Conservation (phyloP, 176 grass and related monocot species). For the Carex parvula region DNA sequence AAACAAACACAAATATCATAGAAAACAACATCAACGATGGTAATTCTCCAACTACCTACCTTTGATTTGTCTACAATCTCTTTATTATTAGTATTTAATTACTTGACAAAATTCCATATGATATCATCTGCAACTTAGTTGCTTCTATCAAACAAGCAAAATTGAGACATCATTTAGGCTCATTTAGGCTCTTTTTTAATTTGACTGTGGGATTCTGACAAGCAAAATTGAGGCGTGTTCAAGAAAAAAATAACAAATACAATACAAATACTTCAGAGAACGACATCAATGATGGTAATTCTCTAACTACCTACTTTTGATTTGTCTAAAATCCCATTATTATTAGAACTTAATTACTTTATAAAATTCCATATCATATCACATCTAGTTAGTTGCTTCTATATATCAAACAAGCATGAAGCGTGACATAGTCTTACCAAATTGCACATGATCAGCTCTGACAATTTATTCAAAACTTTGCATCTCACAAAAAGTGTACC, state of each 20-base stretch:
- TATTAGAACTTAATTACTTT: not conserved
- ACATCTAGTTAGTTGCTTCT: no score
- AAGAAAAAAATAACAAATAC: no score
- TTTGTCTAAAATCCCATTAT: not conserved
- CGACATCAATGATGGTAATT: not conserved
- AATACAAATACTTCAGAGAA: no score
- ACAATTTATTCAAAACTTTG: not conserved
- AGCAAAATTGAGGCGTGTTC: no score
- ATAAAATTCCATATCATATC: not conserved
- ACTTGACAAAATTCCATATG: no score
- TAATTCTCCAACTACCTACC: not conserved
- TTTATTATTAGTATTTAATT: not conserved
- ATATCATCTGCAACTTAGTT: no score
- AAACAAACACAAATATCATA: not conserved
- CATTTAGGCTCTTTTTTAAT: no score
- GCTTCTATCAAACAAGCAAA: no score
- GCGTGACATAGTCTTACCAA: no score
- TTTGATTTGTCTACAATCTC: not conserved
- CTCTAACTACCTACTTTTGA: not conserved
- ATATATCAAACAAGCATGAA: no score
- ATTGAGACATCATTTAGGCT: no score
- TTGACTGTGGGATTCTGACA: no score
- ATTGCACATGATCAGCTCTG: not conserved
- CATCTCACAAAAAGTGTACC: constrained; percentile 11
- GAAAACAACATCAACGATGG: not conserved